Conservation (phyloP, 169 alveolate species). For the Perkinsus marinus region DNA sequence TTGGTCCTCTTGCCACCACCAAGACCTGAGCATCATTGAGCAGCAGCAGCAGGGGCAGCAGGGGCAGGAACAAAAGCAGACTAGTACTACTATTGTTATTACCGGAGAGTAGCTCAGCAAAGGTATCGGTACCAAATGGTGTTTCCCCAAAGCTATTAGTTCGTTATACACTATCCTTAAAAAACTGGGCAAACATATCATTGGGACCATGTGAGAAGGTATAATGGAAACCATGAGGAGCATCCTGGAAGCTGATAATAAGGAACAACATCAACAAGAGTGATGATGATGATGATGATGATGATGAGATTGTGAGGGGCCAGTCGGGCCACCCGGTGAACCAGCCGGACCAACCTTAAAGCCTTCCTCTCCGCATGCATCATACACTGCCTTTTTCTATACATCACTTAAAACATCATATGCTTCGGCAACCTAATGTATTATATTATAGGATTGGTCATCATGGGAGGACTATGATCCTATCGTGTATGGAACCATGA, state of each 20-base stretch:
- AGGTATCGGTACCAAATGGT: not conserved
- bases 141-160: not conserved
- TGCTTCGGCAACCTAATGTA: slow-evolving; percentile 37
- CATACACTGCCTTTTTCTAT: slow-evolving; percentile 36
- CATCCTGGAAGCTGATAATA: not conserved
- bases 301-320: not conserved
- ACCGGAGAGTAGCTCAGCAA: not conserved
- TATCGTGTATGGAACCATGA: too few relatives aligned
- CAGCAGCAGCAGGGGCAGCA: too few relatives aligned
- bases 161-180: not conserved
- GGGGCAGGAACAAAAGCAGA: not conserved
- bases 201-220: slow-evolving; percentile 17
- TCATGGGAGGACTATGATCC: not conserved
- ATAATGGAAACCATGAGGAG: not conserved
- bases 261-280: not conserved
- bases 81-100: not conserved
- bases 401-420: slow-evolving; percentile 45
- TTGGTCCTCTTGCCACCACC: not conserved
- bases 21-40: not conserved
- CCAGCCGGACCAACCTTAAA: slow-evolving; percentile 37
- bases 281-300: not conserved
- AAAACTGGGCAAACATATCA: slow-evolving; percentile 29
- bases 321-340: not conserved
- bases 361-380: slow-evolving; percentile 39
- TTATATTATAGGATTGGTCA: slow-evolving; percentile 26